Evolutionary conservation across 192 early-diverging fungal genomes (phyloP), one percentile per base, ranked within the genome.

Genomic region (Coemansia sp.): DNA sequence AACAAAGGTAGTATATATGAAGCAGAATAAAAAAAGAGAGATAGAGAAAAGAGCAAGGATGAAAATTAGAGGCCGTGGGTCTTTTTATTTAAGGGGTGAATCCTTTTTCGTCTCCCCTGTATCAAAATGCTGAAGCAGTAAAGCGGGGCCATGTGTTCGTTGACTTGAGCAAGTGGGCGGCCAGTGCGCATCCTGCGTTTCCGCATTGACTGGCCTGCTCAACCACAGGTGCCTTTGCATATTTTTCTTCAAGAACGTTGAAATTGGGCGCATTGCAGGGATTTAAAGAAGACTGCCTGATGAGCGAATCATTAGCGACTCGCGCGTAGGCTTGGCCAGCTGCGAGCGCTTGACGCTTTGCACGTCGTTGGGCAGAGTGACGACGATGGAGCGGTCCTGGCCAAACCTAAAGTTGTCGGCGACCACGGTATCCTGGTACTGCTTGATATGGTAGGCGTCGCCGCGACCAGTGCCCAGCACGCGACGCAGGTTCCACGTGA

Each of bases 321-420:
- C 48, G 65, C 79, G 68, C 11, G 79, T 76, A 2, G 89, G 90
- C 43, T 85, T 87, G 10, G 82, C 82, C 43, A 92, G 83, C 64
- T 74, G 76, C 55, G 75, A 84, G 59, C 85, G 72, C 54, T 62
- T 83, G 56, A 88, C 83, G 73, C 85, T 88, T 70, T 87, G 87
- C 50, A 93, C 90, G 65, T 93, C 83, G 57, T 85, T 73, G 8
- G 89, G 88, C 75, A 91, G 73, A 6, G 95, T 87, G 4, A 98
- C 92, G 59, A 98, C 86, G 59, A 98, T 94, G n/a, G 85, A 83
- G 25, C 85, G 62, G 70, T 92, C 90, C 66, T 89, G 79, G 25
- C 93, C 93, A 71, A 85, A 94, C 73, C 88, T 80, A 74, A 98
- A 98, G 82, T 95, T 93, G 70, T 95, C 94, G 2, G 93, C 91